Base-by-base conservation (phyloP, 495 filamentous ascomycete genomes). In the Talaromyces thailandensis region DNA sequence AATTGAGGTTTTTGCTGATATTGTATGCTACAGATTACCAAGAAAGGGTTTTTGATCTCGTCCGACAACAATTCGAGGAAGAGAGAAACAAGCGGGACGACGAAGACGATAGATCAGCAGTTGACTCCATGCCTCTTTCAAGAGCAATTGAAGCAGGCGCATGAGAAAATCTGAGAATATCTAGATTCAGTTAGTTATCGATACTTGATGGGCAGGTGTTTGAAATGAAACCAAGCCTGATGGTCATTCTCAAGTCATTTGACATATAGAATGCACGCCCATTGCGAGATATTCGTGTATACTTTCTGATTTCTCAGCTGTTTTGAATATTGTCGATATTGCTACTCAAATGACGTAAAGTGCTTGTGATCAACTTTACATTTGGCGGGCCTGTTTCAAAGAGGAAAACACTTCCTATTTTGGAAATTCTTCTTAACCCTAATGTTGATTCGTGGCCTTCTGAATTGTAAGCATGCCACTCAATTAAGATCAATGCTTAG, bases 11-110 rank as follows among this genome's bases (percentile, higher is more conserved):
- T 25, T 56, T 56, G 29, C 53, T 56, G n/a, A 57, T 21, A 2
- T 4, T 9, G 31, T 18, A 16, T 26, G 3, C 24, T 50, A 35
- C 48, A 81, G 83, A 79, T 66, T 86, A 86, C 64, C 83, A 86
- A 68, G 68, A 75, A 59, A 77, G 77, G 1, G 81, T 86, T 2
- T 80, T 81, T 58, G 76, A 84, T 12, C 70, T 81, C 52, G 82
- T 86, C 3, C 74, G 75, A 37, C 70, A 76, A 63, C 80, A 81
- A 66, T 77, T 81, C 66, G 72, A 75, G 24, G 60, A 61, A 8
- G 78, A 79, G 45, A 71, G 71, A 31, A 55, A 58, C 18, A 63
- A 51, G 23, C 65, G 66, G 32, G 31, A 32, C 16, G 40, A 11
- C 32, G 57, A 64, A 6, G 57, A 57, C 12, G 29, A 62, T 14